Evolutionary conservation across 352 stramenopile genomes (phyloP).

Genomic region (Globisporangium nunn): DNA sequence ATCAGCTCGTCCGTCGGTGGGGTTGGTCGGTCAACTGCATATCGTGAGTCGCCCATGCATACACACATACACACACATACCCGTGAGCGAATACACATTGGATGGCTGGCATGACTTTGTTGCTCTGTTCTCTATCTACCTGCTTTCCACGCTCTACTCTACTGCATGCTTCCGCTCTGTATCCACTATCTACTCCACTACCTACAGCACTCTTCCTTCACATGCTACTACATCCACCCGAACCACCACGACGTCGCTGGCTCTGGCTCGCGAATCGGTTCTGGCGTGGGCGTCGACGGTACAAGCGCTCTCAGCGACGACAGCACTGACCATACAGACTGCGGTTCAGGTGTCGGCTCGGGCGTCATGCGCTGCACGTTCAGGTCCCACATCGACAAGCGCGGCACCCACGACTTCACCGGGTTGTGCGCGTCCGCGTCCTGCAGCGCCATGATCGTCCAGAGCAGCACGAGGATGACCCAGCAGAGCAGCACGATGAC

Average conservation of each 20-base stretch:
- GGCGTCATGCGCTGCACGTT: background rate
- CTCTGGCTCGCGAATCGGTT: slow-evolving; percentile 1
- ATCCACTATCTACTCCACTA: background rate
- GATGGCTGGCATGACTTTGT: background rate
- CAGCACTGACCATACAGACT: slow-evolving; percentile 2
- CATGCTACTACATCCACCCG: background rate
- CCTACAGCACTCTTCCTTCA: background rate
- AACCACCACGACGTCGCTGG: background rate
- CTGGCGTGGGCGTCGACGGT: background rate
- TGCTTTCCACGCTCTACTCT: too few species aligned
- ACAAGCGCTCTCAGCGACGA: slow-evolving; percentile 2
- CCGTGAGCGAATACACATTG: background rate
- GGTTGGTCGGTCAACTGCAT: too few species aligned
- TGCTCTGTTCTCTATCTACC: background rate
- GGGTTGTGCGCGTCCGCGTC: slow-evolving; percentile 2
- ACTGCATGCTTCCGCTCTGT: background rate
- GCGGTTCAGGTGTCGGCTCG: background rate
- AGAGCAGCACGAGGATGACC: slow-evolving; percentile 7
- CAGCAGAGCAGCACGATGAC: slow-evolving; percentile 6
- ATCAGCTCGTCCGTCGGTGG: too few species aligned
- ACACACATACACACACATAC: background rate
- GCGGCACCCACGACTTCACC: slow-evolving; percentile 4
- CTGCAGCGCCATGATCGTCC: slow-evolving; percentile 6
- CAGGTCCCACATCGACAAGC: slow-evolving; percentile 5
- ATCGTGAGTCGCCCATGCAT: too few species aligned